phyloP scores from a whole-genome alignment of 225 moss, liverwort and hornwort species.

The Sphagnum tenellum region DNA sequence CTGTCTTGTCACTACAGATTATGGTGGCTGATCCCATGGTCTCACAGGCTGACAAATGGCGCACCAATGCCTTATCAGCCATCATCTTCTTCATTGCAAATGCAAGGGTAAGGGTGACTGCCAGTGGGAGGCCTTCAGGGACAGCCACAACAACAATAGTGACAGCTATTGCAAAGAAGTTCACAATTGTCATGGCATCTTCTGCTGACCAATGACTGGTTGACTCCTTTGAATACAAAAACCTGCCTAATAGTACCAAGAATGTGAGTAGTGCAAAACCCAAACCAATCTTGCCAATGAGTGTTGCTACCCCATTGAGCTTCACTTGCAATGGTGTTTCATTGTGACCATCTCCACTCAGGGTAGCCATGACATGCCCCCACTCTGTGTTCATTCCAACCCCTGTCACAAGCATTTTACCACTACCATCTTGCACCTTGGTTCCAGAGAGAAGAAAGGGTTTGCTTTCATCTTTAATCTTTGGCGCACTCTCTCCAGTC shows the following conservation, averaged over 20 bases:
- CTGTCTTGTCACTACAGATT: conserved; percentile 20
- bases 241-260: conserved; percentile 9
- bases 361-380: conserved; percentile 13
- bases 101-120: conserved; percentile 15
- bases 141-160: conserved; percentile 19
- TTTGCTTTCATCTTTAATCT: conserved; percentile 1
- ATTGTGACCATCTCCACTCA: not conserved
- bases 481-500: conserved; percentile 11
- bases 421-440: conserved; percentile 16
- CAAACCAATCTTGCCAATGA: conserved; percentile 12
- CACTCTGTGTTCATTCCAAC: conserved; percentile 22
- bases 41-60: conserved; percentile 16
- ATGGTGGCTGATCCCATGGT: conserved; percentile 14
- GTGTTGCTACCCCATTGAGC: conserved; percentile 17
- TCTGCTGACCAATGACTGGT: not conserved
- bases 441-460: conserved; percentile 18
- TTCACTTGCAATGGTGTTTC: conserved; percentile 22
- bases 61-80: conserved; percentile 14
- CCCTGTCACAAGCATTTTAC: conserved; percentile 10
- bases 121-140: conserved; percentile 17
- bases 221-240: conserved; percentile 2
- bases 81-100: conserved; percentile 24
- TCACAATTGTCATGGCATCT: conserved; percentile 5
- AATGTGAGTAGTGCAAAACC: conserved; percentile 12
- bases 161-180: conserved; percentile 16